Conservation (phyloP, 768 basidiomycete genomes). For the Naganishia vishniacii region DNA sequence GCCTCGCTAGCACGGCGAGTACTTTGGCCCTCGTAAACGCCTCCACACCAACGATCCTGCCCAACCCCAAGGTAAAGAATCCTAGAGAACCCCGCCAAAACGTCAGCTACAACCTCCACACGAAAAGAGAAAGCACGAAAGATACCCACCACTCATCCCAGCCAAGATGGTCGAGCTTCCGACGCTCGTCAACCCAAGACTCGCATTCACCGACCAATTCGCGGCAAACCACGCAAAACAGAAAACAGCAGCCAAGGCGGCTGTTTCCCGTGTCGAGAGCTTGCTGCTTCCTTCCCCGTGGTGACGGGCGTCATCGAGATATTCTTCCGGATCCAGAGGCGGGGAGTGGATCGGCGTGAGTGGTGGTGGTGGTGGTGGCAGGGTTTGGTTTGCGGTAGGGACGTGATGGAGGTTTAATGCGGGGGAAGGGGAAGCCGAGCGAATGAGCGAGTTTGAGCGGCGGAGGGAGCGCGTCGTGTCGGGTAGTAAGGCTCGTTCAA, state of each 20-base stretch:
- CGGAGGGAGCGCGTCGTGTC: not conserved
- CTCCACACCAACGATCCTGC: constrained; percentile 76
- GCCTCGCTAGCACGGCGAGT: constrained; percentile 74
- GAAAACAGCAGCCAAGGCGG: constrained; percentile 69
- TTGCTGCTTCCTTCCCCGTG: not conserved
- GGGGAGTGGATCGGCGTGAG: not conserved
- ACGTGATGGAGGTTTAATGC: constrained; percentile 25
- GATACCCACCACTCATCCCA: constrained; percentile 71
- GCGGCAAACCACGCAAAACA: constrained; percentile 86
- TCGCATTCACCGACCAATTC: constrained; percentile 82
- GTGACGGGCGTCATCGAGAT: not conserved
- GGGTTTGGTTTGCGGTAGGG: too few species aligned
- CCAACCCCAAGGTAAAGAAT: constrained; percentile 84
- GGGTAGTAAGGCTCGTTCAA: constrained; percentile 9
- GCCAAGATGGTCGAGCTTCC: constrained; percentile 85
- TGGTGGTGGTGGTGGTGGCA: not conserved
- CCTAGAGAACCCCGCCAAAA: constrained; percentile 54
- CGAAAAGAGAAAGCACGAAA: not conserved
- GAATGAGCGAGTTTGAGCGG: constrained; percentile 25
- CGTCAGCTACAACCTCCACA: constrained; percentile 7
- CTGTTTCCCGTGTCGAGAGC: constrained; percentile 66
- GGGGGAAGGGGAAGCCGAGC: constrained; percentile 27
- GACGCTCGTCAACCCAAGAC: constrained; percentile 83
- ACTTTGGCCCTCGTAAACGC: constrained; percentile 66
- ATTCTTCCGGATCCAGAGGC: too few species aligned